Evolutionary conservation across 305 asterid genomes (phyloP), one percentile per base, ranked within the genome.

Genomic region (Petunia hybrid): DNA sequence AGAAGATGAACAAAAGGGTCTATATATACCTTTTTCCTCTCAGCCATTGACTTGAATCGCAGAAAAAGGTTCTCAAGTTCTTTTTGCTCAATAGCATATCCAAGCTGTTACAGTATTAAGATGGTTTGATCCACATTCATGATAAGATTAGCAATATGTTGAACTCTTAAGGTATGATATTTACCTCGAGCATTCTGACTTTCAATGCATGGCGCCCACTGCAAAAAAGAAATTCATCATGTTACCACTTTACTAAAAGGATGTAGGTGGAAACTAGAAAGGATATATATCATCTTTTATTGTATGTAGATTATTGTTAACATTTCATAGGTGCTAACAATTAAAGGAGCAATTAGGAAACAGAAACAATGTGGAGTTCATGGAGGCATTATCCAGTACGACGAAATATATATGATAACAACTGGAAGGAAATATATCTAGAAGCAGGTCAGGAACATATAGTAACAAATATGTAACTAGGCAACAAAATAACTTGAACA

Each of bases 131-230:
- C 2, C 38, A n/a, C 6, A 7, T 41, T 4, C 14, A 41, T 41
- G n/a, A 41, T n/a, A 67, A 14, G 6, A 67, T 67, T 4, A 6
- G 22, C 9, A 8, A 8, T 8, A 48, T n/a, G 12, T 41, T 6
- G 38, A 1, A 42, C 14, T 14, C 10, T 67, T 14, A 22, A 38
- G 53, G 67, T 60, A 68, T 57, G 81, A 36, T 77, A 71, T 55
- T 73, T 82, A 93, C 97, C 94, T 91, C 92, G 85, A 86, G 51
- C 88, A 93, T 89, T 86, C 91, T 93, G 46, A 89, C 87, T 87
- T 89, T 93, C 85, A 93, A 78, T 85, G 97, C 97, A 91, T 90
- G 95, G 55, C 95, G 94, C 16, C 95, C 97, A 87, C 97, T 93
- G 91, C 71, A 81, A 46, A 88, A 82, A 41, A 83, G 64, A 59